A percentile compares a stretch with the other conserved stretches of the same genome.
phyloP scores from a whole-genome alignment of 331 rosid genomes.

The Acacia concinna region DNA sequence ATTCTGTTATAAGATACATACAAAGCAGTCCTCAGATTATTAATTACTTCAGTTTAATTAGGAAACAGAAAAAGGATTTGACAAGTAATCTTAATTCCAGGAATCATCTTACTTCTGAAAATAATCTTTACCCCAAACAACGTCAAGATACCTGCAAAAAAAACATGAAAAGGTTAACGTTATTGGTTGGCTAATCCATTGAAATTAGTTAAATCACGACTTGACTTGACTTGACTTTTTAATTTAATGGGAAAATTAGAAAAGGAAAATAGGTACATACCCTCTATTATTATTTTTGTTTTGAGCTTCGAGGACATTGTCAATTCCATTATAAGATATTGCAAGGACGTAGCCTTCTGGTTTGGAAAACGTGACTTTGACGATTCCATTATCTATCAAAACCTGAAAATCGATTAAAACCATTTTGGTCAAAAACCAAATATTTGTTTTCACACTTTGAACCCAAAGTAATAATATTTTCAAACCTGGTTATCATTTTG shows the following conservation, averaged over 20 bases:
- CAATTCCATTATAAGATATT: slow-evolving; percentile 52
- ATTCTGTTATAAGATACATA: slow-evolving; percentile 37
- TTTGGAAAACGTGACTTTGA: slow-evolving; percentile 48
- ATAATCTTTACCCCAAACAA: slow-evolving; percentile 41
- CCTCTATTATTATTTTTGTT: slow-evolving; percentile 52
- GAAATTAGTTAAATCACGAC: background rate
- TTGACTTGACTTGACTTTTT: background rate
- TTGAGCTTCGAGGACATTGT: slow-evolving; percentile 47
- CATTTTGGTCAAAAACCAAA: background rate
- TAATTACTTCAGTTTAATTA: background rate
- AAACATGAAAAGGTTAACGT: background rate
- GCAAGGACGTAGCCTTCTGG: slow-evolving; percentile 63
- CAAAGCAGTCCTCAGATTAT: background rate
- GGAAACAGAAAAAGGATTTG: background rate
- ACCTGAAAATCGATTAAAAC: slow-evolving; percentile 42
- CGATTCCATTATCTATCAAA: slow-evolving; percentile 61
- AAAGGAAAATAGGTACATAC: slow-evolving; percentile 20
- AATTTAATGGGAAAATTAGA: background rate
- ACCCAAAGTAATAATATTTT: background rate
- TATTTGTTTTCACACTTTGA: background rate
- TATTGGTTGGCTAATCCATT: background rate
- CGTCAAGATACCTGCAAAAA: slow-evolving; percentile 65
- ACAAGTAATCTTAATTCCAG: background rate
- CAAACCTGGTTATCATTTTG: slow-evolving; percentile 11
- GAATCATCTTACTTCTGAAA: slow-evolving; percentile 43